Evolutionary conservation across 2,329 filamentous ascomycete species (phyloP), one percentile per base, ranked within the genome.

Genomic region (Calonectria pseudoturangicola): DNA sequence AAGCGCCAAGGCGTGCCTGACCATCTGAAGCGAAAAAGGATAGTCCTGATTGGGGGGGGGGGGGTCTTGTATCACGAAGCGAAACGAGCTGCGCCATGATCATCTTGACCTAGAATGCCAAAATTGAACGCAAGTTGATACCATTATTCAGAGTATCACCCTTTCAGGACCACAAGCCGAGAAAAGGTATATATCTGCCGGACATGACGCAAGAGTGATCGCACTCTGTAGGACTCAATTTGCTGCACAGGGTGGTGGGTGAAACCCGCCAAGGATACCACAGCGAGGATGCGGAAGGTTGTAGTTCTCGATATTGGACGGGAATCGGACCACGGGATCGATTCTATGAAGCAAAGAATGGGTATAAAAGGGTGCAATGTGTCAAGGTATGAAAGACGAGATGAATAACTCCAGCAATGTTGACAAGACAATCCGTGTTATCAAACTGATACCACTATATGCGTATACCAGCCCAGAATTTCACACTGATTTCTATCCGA

Each of bases 221-320:
- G 33, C 2, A 12, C 54, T 39, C 13, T 5, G 21, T 36, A 33
- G 21, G 54, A 28, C 21, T 60, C 33, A 28, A 60, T 60, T 27
- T 25, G 54, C 36, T 21, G 54, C 12, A 13, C n/a, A 43, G 6
- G 54, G 33, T 36, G 54, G 36, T 25, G 9, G 33, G 33, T 25
- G 33, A 58, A 58, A 58, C 54, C 9, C 21, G 13, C 36, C 8
- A 58, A 21, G 54, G 33, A 39, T 25, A 25, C 54, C 13, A 21
- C 43, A 47, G 50, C 7, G 30, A 60, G 18, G 62, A 16, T 6
- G 43, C 21, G 43, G 21, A 63, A 27, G 13, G n/a, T 28, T 64
- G 7, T 21, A 48, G n/a, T 21, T 71, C 51, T 66, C 21, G 63
- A 71, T 51, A 66, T 71, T 50, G 51, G 68, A 41, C 33, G 39